Percentiles rank a stretch among this genome's conserved stretches.
Evolutionary conservation across 2,329 filamentous ascomycete genomes (phyloP).

Genomic region (Graphilbum sp.): DNA sequence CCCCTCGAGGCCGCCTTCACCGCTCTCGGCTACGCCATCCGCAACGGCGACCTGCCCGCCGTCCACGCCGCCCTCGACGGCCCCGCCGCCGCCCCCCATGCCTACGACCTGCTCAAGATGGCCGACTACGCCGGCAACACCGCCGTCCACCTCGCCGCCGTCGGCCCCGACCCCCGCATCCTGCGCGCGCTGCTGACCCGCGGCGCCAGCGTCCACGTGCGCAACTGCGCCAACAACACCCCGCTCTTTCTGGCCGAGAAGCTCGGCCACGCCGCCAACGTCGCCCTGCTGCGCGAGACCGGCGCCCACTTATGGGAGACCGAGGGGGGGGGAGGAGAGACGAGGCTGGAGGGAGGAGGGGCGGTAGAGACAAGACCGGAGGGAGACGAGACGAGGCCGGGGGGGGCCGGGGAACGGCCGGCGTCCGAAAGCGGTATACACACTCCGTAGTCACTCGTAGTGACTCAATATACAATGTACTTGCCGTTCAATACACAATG

Average conservation of each 20-base stretch:
- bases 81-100: constrained; percentile 36
- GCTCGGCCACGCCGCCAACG: constrained; percentile 35
- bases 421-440: too few relatives aligned
- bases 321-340: constrained; percentile 15
- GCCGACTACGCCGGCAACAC: constrained; percentile 75
- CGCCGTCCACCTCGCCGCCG: constrained; percentile 39
- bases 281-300: constrained; percentile 36
- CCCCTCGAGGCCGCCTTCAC: constrained; percentile 48
- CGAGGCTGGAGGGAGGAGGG: constrained; percentile 11
- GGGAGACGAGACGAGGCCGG: too few relatives aligned
- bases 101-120: constrained; percentile 46
- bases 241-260: constrained; percentile 47
- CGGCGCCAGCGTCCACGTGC: constrained; percentile 50
- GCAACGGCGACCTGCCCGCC: constrained; percentile 48
- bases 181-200: constrained; percentile 40
- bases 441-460: too few relatives aligned
- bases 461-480: too few relatives aligned
- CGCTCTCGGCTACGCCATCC: constrained; percentile 65
- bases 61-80: constrained; percentile 52
- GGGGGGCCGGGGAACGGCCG: too few relatives aligned
- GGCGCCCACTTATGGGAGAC: constrained; percentile 43
- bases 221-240: constrained; percentile 50
- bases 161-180: constrained; percentile 36
- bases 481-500: too few relatives aligned
- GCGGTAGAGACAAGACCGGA: too few relatives aligned